Evolutionary conservation across 371 early-diverging fungal species (phyloP).

Genomic region (Saksenaea oblongispora): DNA sequence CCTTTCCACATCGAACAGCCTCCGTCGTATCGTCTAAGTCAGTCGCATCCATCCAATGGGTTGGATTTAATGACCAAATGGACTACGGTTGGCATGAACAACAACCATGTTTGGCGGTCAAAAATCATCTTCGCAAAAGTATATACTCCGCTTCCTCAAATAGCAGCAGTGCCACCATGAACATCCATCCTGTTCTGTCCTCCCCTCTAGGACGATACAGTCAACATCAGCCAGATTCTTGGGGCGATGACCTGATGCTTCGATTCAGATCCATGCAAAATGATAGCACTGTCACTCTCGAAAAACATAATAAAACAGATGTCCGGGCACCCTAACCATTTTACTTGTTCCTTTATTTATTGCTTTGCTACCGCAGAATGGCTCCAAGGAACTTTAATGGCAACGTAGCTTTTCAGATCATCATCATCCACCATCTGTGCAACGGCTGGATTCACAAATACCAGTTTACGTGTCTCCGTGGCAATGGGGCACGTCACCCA

Average conservation of each 20-base stretch:
- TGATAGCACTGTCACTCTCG: not conserved
- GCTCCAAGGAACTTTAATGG: conserved; percentile 7
- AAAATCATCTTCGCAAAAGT: conserved; percentile 21
- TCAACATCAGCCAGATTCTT: not conserved
- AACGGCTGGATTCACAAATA: conserved; percentile 6
- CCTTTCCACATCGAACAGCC: not conserved
- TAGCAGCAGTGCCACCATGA: not conserved
- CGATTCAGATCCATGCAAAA: not conserved
- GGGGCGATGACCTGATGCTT: not conserved
- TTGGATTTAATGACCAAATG: conserved; percentile 43
- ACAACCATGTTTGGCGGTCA: conserved; percentile 28
- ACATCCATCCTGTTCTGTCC: not conserved
- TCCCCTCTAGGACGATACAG: not conserved
- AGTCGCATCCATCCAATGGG: conserved; percentile 41
- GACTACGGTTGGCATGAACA: conserved; percentile 22
- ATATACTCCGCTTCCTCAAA: not conserved
- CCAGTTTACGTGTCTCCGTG: conserved; percentile 32
- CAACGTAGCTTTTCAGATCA: conserved; percentile 16
- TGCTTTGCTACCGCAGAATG: not conserved
- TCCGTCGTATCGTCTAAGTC: conserved; percentile 15
- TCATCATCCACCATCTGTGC: conserved; percentile 22
- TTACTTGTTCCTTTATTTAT: not conserved
- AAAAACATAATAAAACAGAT: not conserved
- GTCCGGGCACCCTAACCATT: not conserved
- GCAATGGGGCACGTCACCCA: conserved; percentile 46